Evolutionary conservation across 768 basidiomycete species (phyloP), one percentile per base, ranked within the genome.

Genomic region (Russula vinacea): DNA sequence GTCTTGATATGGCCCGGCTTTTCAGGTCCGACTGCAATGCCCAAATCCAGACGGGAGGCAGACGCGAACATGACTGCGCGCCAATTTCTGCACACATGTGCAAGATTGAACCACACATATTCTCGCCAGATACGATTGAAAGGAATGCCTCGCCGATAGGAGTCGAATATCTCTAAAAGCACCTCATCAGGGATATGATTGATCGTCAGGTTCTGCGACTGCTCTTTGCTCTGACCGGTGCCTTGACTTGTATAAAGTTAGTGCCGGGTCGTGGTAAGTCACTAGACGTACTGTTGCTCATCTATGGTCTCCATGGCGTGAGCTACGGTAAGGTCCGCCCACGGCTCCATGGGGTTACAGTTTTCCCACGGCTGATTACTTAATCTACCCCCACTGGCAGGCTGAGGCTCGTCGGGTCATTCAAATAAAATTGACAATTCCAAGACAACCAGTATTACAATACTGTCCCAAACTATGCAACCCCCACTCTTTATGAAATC

Each of bases 71-170:
- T 39, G 14, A 63, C 3, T 11, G 19, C n/a, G 45, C 56, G 62
- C 62, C 62, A 63, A 14, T 10, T 35, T 47, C 1, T 22, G 44
- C 62, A 63, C 22, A 63, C 62, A 29, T 58, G 62, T 3, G 33
- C 14, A 17, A 64, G 62, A 13, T 11, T 53, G 33, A 52, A 32
- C 56, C 62, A 64, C 73, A 77, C 51, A 75, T 6, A 7, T 7
- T 16, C 16, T 7, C 33, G 33, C 33, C 33, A 8, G 33, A 33
- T n/a, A n/a, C n/a, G 8, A 33, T 47, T 22, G 5, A 17, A 11
- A 24, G n/a, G n/a, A 22, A 24, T 10, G 3, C 22, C 3, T 14
- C 8, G 1, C 13, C 22, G 22, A 49, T 5, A 49, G 14, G 24
- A 5, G 7, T 49, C 47, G 24, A 49, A 49, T 49, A 49, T 49